Conservation (phyloP, 768 basidiomycete genomes). For the Lepiota venenata region DNA sequence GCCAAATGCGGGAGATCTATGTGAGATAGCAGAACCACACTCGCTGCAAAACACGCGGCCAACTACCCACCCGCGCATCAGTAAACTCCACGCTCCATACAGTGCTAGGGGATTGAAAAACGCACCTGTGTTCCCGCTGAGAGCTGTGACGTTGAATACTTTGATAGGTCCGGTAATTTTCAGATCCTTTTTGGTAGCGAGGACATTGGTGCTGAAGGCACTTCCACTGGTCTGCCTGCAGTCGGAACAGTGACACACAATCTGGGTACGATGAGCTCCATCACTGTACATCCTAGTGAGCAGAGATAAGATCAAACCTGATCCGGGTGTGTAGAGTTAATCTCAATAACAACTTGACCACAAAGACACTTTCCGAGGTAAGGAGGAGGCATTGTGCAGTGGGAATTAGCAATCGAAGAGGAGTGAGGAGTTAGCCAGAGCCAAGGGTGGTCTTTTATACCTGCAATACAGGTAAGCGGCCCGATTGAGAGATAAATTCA, state of each 20-base stretch:
- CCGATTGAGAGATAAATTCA: no score
- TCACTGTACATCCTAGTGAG: slow-evolving; percentile 27
- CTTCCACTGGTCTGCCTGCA: slow-evolving; percentile 36
- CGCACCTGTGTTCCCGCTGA: slow-evolving; percentile 32
- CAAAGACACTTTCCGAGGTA: not conserved
- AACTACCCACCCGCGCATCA: slow-evolving; percentile 17
- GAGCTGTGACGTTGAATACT: slow-evolving; percentile 24
- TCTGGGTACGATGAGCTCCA: slow-evolving; percentile 14
- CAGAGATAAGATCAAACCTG: slow-evolving; percentile 14
- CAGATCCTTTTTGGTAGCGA: slow-evolving; percentile 28
- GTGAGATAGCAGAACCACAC: slow-evolving; percentile 35
- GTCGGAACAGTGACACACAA: slow-evolving; percentile 35
- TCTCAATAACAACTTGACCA: not conserved
- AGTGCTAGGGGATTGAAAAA: not conserved
- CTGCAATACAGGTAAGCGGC: no score
- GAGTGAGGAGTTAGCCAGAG: no score
- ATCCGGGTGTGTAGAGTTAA: not conserved
- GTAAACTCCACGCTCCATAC: not conserved
- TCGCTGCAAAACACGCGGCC: slow-evolving; percentile 34
- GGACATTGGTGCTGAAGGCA: slow-evolving; percentile 35
- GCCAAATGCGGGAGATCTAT: slow-evolving; percentile 29
- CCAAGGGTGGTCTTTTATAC: no score
- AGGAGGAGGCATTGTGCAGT: not conserved
- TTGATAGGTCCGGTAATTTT: slow-evolving; percentile 31
- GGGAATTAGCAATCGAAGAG: no score